Conservation (phyloP, 495 filamentous ascomycete genomes). For the Thermothielavioides terrestris region DNA sequence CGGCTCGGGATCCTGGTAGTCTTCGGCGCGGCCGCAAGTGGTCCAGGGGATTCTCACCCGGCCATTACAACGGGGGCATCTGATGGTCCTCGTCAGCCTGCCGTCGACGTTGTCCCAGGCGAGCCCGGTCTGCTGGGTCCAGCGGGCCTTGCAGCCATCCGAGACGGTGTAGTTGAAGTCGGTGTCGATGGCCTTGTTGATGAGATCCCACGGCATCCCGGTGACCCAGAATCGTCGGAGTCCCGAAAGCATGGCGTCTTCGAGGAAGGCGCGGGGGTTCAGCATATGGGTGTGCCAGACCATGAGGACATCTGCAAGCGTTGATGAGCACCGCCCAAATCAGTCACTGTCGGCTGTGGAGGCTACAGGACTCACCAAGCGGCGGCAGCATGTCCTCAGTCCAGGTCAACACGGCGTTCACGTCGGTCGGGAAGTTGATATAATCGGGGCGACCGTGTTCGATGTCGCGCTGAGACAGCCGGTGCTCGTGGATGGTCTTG, state of each 20-base stretch:
- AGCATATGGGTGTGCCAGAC: constrained; percentile 86
- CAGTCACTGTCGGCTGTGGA: background rate
- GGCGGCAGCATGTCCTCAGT: constrained; percentile 30
- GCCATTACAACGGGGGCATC: constrained; percentile 49
- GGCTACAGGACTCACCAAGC: constrained; percentile 29
- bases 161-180: constrained; percentile 54
- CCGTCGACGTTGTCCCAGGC: constrained; percentile 55
- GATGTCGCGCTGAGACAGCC: constrained; percentile 30
- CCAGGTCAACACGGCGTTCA: constrained; percentile 15
- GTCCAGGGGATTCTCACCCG: constrained; percentile 52
- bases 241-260: constrained; percentile 63
- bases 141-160: constrained; percentile 36
- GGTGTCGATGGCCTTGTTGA: constrained; percentile 58
- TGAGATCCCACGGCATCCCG: constrained; percentile 61
- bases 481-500: constrained; percentile 16
- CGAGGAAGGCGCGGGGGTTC: constrained; percentile 68
- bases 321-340: constrained; percentile 5
- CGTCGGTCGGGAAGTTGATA: constrained; percentile 12
- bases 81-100: constrained; percentile 36
- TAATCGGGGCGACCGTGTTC: constrained; percentile 14
- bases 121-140: constrained; percentile 42
- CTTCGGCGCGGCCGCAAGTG: constrained; percentile 35
- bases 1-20: constrained; percentile 8
- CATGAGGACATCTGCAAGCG: constrained; percentile 66
- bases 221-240: constrained; percentile 52